Conservation (phyloP, 2,329 filamentous ascomycete species). For the Xylaria sp. region DNA sequence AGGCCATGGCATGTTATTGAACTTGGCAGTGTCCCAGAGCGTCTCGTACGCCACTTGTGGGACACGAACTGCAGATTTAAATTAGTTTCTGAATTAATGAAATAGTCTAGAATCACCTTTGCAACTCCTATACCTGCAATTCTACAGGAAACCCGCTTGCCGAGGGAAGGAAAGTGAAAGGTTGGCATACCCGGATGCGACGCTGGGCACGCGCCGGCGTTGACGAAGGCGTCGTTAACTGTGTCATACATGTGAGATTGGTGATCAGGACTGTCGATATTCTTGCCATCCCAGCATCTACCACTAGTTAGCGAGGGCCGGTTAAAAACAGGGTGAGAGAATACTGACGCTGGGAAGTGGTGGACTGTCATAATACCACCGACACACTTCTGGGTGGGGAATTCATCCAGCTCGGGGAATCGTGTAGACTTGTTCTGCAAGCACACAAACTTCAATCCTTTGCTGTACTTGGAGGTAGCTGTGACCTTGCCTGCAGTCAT, state of each 20-base stretch:
- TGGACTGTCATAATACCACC: slow-evolving; percentile 51
- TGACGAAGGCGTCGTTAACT: slow-evolving; percentile 38
- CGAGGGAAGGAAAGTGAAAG: neutral
- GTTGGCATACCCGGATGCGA: slow-evolving; percentile 42
- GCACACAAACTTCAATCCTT: slow-evolving; percentile 49
- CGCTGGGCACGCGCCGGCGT: slow-evolving; percentile 44
- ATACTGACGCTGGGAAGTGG: slow-evolving; percentile 46
- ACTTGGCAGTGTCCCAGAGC: slow-evolving; percentile 50
- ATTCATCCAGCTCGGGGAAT: slow-evolving; percentile 47
- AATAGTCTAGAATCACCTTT: neutral
- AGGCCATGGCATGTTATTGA: slow-evolving; percentile 45
- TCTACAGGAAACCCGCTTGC: neutral
- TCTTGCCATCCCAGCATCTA: slow-evolving; percentile 54
- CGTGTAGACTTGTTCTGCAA: slow-evolving; percentile 47
- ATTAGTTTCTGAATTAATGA: too few relatives aligned
- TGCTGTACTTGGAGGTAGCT: slow-evolving; percentile 41
- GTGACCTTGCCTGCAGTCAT: slow-evolving; percentile 49
- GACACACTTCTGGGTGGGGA: slow-evolving; percentile 47
- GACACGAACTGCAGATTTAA: slow-evolving; percentile 40
- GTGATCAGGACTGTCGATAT: slow-evolving; percentile 46
- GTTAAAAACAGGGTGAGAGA: neutral
- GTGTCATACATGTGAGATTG: slow-evolving; percentile 43
- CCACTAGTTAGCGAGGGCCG: slow-evolving; percentile 2
- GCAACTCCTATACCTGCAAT: neutral
- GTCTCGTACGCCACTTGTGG: slow-evolving; percentile 52